Evolutionary conservation across 208 protist genomes (phyloP).

Genomic region (Acanthamoeba lugdunensis): DNA sequence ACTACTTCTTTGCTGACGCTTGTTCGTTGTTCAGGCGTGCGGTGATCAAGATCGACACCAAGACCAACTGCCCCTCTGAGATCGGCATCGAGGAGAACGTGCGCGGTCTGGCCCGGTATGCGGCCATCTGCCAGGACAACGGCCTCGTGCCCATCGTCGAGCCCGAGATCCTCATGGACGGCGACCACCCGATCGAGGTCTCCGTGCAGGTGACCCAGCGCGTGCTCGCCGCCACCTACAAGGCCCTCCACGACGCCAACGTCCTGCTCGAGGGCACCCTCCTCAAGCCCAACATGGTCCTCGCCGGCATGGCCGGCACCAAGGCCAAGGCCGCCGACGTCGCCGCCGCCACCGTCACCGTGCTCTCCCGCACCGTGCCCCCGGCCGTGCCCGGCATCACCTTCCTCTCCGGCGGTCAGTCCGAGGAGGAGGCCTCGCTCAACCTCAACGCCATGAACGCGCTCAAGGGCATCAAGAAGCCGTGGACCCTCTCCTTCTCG

Average conservation of each 20-base stretch:
- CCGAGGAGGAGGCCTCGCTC: conserved; percentile 94
- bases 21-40: conserved; percentile 74
- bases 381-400: conserved; percentile 93
- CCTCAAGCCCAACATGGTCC: conserved; percentile 97
- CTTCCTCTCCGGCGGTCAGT: conserved; percentile 96
- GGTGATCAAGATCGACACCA: conserved; percentile 93
- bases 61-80: conserved; percentile 91
- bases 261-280: conserved; percentile 94
- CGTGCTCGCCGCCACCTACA: conserved; percentile 86
- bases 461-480: conserved; percentile 79
- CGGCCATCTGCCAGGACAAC: conserved; percentile 93
- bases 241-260: conserved; percentile 92
- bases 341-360: conserved; percentile 90
- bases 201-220: conserved; percentile 90
- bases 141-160: conserved; percentile 97
- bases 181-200: conserved; percentile 92
- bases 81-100: conserved; percentile 93
- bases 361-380: conserved; percentile 93
- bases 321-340: conserved; percentile 88
- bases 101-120: conserved; percentile 94
- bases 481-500: conserved; percentile 94
- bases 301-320: conserved; percentile 87
- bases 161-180: conserved; percentile 95
- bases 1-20: no score
- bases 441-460: conserved; percentile 96